phyloP scores from a whole-genome alignment of 768 basidiomycete species.

The Mycena galopus region DNA sequence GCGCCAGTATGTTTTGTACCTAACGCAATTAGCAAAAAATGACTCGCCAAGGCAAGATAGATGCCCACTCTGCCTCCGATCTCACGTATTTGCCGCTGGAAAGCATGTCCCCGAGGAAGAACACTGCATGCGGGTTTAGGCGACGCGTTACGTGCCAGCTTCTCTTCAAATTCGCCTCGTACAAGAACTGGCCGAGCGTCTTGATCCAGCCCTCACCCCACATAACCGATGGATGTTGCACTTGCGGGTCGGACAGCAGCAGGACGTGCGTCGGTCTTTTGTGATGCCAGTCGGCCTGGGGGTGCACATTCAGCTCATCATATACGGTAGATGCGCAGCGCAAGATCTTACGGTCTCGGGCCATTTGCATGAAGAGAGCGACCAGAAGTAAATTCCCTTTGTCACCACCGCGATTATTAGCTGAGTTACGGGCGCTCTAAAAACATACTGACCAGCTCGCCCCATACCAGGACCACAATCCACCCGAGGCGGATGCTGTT shows the following conservation, averaged over 20 bases:
- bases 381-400: conserved; percentile 67
- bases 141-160: conserved; percentile 75
- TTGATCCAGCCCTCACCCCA: conserved; percentile 55
- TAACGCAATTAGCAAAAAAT: conserved; percentile 43
- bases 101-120: conserved; percentile 85
- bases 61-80: conserved; percentile 57
- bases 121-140: conserved; percentile 71
- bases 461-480: conserved; percentile 73
- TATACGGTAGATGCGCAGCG: neutral
- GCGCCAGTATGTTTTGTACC: conserved; percentile 70
- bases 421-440: neutral
- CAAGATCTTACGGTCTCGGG: conserved; percentile 53
- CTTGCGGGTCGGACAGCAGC: conserved; percentile 78
- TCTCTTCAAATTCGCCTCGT: conserved; percentile 73
- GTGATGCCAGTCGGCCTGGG: conserved; percentile 30
- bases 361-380: conserved; percentile 71
- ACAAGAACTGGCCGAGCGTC: conserved; percentile 57
- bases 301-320: conserved; percentile 17
- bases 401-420: neutral
- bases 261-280: conserved; percentile 67
- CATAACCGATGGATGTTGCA: conserved; percentile 58
- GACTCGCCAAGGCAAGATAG: neutral
- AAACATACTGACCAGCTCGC: conserved; percentile 56
- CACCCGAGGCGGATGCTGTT: conserved; percentile 64
- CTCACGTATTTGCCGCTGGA: conserved; percentile 70